Base-by-base conservation (phyloP, 2,329 filamentous ascomycete genomes). In the Colletotrichum magnum region DNA sequence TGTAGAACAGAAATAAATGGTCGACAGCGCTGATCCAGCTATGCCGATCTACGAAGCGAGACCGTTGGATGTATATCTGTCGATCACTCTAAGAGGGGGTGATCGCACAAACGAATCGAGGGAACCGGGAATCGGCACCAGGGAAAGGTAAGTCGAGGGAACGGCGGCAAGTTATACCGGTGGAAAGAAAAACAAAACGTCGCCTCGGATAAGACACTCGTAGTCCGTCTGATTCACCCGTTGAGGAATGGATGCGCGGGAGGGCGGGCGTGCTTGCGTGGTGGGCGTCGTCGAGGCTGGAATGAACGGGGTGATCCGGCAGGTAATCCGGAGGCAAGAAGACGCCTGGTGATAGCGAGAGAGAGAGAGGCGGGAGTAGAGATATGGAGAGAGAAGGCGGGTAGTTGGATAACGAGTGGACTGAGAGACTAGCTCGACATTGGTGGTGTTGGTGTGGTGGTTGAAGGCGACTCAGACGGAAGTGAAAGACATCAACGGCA, bases 371-470 rank as follows among this genome's bases (percentile, higher is more conserved):
- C 32, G 32, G 32, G 32, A 36, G 32, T 7, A 36, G 32, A 32
- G 63, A 54, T 6, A 54, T 39, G 18, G 50, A 53, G 58, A 54
- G 62, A 56, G 58, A 43, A 56, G n/a, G 57, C 45, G 48, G 28
- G 18, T 36, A 39, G 58, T 60, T 56, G 58, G 56, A 50, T 64
- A 72, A 72, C 69, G 71, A 72, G 69, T 71, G 71, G 61, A 71
- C 54, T 51, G 69, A 45, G 71, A 72, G 71, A 69, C 71, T 72
- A 72, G 71, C 71, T 72, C 71, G 68, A 57, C 66, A 66, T 69
- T 69, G 52, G 58, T 28, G 48, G n/a, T 48, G 53, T 26, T 58
- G 60, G 54, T 69, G 15, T 21, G 47, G 47, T 16, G 43, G 48
- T 32, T 65, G 48, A 58, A 45, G 60, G 57, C 63, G 68, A 45